Conservation (phyloP, 2,329 filamentous ascomycete species). For the Penicillium decumbens region DNA sequence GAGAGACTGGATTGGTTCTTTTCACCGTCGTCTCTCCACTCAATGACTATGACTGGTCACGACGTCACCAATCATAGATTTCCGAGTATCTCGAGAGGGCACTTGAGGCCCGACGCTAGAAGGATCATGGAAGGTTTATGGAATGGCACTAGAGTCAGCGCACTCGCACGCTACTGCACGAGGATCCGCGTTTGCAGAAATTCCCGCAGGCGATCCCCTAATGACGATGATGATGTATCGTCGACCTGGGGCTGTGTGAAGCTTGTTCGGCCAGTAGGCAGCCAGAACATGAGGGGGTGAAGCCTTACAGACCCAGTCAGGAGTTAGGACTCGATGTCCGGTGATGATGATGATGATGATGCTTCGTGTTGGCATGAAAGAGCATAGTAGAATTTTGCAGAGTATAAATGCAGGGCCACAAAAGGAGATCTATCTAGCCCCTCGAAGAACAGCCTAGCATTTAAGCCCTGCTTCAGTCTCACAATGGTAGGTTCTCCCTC, state of each 20-base stretch:
- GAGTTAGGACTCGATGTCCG: background rate
- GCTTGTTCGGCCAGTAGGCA: constrained; percentile 5
- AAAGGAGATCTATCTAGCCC: background rate
- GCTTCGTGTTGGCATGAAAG: background rate
- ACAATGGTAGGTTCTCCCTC: constrained; percentile 16
- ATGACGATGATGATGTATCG: constrained; percentile 12
- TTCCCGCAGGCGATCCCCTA: constrained; percentile 18
- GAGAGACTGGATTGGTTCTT: background rate
- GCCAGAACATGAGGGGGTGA: background rate
- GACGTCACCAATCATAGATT: background rate
- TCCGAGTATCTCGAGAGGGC: background rate
- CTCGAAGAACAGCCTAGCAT: background rate
- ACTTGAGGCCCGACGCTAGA: constrained; percentile 16
- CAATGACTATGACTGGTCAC: background rate
- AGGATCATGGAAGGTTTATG: constrained; percentile 20
- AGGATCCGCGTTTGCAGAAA: constrained; percentile 21
- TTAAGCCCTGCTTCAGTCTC: constrained; percentile 7
- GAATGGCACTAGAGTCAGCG: background rate
- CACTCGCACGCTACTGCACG: constrained; percentile 13
- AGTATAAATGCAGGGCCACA: background rate
- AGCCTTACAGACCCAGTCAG: background rate
- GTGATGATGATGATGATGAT: background rate
- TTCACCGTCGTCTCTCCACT: background rate
- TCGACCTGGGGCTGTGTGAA: constrained; percentile 17
- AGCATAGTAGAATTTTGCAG: background rate